phyloP scores from a whole-genome alignment of 768 basidiomycete species.

The Amanita pseudoporphyria region DNA sequence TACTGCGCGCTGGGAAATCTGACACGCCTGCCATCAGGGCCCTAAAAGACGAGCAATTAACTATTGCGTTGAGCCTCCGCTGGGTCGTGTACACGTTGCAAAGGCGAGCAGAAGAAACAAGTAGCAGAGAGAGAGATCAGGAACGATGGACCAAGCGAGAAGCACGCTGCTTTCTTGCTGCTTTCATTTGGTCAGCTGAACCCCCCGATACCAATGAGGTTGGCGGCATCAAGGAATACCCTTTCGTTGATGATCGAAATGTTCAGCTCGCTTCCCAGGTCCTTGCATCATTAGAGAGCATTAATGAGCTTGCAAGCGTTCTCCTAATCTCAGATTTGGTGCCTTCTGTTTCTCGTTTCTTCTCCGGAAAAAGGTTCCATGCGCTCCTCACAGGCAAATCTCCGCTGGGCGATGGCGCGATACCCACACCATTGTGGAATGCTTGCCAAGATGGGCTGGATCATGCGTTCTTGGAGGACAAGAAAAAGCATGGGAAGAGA shows the following conservation, averaged over 20 bases:
- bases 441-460: constrained; percentile 38
- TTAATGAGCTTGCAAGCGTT: constrained; percentile 52
- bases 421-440: constrained; percentile 32
- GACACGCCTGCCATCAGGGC: constrained; percentile 36
- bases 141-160: constrained; percentile 66
- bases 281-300: constrained; percentile 45
- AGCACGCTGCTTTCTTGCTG: constrained; percentile 46
- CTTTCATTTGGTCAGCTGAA: constrained; percentile 27
- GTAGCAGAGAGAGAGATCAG: constrained; percentile 47
- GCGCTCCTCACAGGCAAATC: constrained; percentile 28
- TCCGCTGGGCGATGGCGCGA: constrained; percentile 11
- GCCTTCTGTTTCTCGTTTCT: constrained; percentile 33
- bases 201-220: constrained; percentile 1
- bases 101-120: constrained; percentile 37
- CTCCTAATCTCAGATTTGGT: constrained; percentile 44
- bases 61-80: constrained; percentile 48
- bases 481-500: constrained; percentile 33
- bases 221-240: constrained; percentile 13
- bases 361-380: constrained; percentile 60
- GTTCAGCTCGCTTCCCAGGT: constrained; percentile 63
- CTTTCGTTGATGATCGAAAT: constrained; percentile 45
- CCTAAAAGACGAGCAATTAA: constrained; percentile 36
- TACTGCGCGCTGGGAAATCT: constrained; percentile 49
- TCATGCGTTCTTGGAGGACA: constrained; percentile 39
- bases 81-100: constrained; percentile 50